phyloP scores from a whole-genome alignment of 768 basidiomycete species.

The Panaeolus papilionaceus region DNA sequence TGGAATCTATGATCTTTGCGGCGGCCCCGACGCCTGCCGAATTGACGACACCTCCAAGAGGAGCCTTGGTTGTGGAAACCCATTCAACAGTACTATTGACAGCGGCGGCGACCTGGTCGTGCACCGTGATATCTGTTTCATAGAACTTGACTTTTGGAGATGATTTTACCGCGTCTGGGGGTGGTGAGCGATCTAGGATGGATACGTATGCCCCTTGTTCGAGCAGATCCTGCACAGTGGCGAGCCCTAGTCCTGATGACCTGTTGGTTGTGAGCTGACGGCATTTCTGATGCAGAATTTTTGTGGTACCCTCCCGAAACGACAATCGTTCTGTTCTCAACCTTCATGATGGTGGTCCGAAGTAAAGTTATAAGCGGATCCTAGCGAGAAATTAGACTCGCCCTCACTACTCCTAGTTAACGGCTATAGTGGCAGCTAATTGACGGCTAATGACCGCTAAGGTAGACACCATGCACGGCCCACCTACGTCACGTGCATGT shows the following conservation, averaged over 20 bases:
- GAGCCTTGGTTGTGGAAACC: conserved; percentile 46
- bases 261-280: conserved; percentile 33
- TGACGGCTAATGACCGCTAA: conserved; percentile 3
- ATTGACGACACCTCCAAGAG: conserved; percentile 65
- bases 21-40: conserved; percentile 59
- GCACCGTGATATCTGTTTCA: conserved; percentile 47
- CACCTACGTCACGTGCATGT: no score
- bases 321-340: conserved; percentile 58
- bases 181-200: conserved; percentile 56
- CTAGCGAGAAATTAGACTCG: background rate
- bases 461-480: no score
- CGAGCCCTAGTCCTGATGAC: conserved; percentile 63
- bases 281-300: background rate
- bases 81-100: conserved; percentile 47
- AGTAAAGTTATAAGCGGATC: conserved; percentile 2
- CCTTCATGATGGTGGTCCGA: conserved; percentile 44
- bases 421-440: background rate
- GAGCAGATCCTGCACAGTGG: conserved; percentile 54
- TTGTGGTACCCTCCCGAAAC: conserved; percentile 56
- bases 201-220: conserved; percentile 50
- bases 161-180: conserved; percentile 32
- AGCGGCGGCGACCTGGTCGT: conserved; percentile 43
- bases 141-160: conserved; percentile 42
- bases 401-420: background rate
- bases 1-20: conserved; percentile 52